Conservation (phyloP, 345 rosid species). For the Cardamine chenopodiifolia region DNA sequence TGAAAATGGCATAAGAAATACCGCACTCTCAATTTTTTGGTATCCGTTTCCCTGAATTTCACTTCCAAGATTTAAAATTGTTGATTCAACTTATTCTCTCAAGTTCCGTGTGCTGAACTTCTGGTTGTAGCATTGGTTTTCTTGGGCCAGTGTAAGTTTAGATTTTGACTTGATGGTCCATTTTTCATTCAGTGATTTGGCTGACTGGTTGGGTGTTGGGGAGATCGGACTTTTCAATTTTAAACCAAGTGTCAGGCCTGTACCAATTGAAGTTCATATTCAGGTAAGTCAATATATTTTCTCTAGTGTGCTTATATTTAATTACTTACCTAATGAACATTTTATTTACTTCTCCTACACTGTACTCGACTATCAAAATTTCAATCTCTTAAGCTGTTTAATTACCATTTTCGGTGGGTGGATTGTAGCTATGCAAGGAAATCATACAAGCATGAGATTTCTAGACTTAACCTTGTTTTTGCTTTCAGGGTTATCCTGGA, state of each 20-base stretch:
- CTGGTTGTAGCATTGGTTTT: constrained; percentile 13
- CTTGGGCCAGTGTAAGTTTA: neutral
- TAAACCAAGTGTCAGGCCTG: constrained; percentile 99
- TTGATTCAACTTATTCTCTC: constrained; percentile 1
- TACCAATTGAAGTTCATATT: constrained; percentile 97
- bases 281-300: constrained; percentile 64
- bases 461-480: constrained; percentile 20
- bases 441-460: constrained; percentile 23
- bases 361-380: constrained; percentile 9
- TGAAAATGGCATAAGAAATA: constrained; percentile 1
- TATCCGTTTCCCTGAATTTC: constrained; percentile 7
- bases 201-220: constrained; percentile 97
- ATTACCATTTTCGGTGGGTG: constrained; percentile 12
- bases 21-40: neutral
- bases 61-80: constrained; percentile 4
- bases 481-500: constrained; percentile 92
- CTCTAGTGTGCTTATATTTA: constrained; percentile 15
- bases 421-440: constrained; percentile 11
- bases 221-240: constrained; percentile 95
- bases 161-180: constrained; percentile 26
- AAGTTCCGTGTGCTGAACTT: constrained; percentile 6
- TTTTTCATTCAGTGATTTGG: constrained; percentile 70
- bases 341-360: neutral
- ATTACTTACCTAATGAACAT: neutral
- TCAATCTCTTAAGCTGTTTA: constrained; percentile 1